Evolutionary conservation across 163 green algal genomes (phyloP).

Genomic region (Scenedesmus sp.): DNA sequence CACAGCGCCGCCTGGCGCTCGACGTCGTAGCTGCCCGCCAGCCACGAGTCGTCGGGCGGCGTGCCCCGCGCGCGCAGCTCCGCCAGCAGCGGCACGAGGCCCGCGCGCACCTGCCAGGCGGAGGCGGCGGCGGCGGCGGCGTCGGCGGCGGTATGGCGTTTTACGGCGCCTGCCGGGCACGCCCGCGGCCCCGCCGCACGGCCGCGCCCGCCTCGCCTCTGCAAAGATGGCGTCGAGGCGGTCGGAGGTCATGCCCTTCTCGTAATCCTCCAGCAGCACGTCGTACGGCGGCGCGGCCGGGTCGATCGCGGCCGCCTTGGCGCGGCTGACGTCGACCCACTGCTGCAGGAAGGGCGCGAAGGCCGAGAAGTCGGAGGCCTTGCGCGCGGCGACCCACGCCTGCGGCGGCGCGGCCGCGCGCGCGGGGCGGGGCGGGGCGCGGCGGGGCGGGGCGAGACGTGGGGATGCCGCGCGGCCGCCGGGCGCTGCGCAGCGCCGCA

Average conservation of each 20-base stretch:
- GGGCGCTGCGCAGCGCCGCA: too few relatives aligned
- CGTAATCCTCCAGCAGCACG: slow-evolving; percentile 84
- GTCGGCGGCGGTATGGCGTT: too few relatives aligned
- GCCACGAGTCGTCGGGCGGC: slow-evolving; percentile 51
- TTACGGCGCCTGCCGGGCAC: too few relatives aligned
- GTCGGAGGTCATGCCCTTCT: slow-evolving; percentile 79
- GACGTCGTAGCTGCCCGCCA: slow-evolving; percentile 64
- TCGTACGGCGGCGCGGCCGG: slow-evolving; percentile 55
- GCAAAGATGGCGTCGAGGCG: slow-evolving; percentile 85
- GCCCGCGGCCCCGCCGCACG: too few relatives aligned
- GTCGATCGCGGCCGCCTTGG: slow-evolving; percentile 60
- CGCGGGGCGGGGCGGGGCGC: too few relatives aligned
- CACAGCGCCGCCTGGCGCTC: slow-evolving; percentile 49
- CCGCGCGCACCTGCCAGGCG: slow-evolving; percentile 63
- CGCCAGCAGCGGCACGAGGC: slow-evolving; percentile 76
- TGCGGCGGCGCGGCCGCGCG: too few relatives aligned
- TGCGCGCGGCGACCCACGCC: slow-evolving; percentile 77
- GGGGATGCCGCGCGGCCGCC: too few relatives aligned
- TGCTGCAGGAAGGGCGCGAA: slow-evolving; percentile 79
- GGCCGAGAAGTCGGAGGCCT: slow-evolving; percentile 69
- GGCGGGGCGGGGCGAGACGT: too few relatives aligned
- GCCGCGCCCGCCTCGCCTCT: too few relatives aligned
- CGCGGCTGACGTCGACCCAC: slow-evolving; percentile 64
- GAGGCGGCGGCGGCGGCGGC: too few relatives aligned
- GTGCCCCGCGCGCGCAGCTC: slow-evolving; percentile 64